These are phyloP conservation scores for Apiospora phragmitis DNA, from an alignment of 2,329 filamentous ascomycete genomes.

Conservation along the genomic window DNA sequence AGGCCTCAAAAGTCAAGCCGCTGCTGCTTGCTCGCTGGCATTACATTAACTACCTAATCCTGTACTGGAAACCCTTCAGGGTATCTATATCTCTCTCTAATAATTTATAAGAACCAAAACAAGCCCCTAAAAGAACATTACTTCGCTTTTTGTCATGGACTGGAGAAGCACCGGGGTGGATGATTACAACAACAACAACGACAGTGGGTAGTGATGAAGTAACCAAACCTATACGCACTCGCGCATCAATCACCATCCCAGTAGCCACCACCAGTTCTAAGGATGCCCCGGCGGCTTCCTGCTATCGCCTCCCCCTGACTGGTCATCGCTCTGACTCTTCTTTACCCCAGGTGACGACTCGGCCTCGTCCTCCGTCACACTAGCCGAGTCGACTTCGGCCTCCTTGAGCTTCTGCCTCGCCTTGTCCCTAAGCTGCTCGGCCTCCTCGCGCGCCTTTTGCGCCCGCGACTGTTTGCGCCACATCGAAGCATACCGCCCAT, in stretches of 20 bases:
- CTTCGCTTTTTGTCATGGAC: neutral
- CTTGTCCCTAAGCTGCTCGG: constrained; percentile 6
- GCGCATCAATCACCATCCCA: neutral
- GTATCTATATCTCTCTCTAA: neutral
- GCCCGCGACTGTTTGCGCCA: constrained; percentile 52
- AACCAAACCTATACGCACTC: neutral
- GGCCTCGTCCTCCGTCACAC: constrained; percentile 10
- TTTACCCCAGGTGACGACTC: neutral
- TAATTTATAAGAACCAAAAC: neutral
- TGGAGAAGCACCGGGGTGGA: neutral
- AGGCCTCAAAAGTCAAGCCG: neutral
- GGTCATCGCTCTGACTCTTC: neutral
- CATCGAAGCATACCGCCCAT: constrained; percentile 51
- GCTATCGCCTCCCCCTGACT: neutral
- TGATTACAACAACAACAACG: neutral
- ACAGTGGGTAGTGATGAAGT: neutral
- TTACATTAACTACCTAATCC: constrained; percentile 6
- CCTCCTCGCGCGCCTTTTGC: constrained; percentile 34
- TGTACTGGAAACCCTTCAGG: neutral
- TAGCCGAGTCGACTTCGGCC: constrained; percentile 5
- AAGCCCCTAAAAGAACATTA: neutral
- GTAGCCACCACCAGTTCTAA: neutral
- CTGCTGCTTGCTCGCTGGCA: neutral
- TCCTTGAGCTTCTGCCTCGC: constrained; percentile 7
- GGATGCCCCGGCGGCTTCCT: neutral